Base-by-base conservation (phyloP, 2,329 filamentous ascomycete species). In the Colletotrichum godetiae region DNA sequence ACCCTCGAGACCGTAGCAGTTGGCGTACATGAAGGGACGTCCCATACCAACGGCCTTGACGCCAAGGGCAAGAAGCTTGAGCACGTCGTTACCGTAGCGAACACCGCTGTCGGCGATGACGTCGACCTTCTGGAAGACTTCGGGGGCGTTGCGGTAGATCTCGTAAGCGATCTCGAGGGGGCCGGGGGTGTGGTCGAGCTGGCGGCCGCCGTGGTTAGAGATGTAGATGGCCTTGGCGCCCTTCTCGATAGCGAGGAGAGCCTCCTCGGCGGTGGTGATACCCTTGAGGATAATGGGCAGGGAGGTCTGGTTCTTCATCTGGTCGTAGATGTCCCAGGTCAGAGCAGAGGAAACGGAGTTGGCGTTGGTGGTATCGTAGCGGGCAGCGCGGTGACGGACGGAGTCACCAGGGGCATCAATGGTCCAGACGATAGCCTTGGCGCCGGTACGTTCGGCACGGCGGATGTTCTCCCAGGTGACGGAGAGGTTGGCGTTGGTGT, bases 11-110 rank as follows among this genome's bases (percentile, higher is more conserved):
- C 87, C 87, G 75, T 86, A 89, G 49, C 84, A 78, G 75, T 88
- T 88, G 61, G 86, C 83, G 77, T 84, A 89, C 85, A 89, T 87
- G 76, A 87, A 82, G 0, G 83, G 79, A 15, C 87, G 78, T 13
- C 86, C 87, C 13, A 89, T 76, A 19, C 87, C 80, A 1, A 85
- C 81, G 11, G 79, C 81, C 71, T 81, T 82, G 22, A 82, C 84
- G 19, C 84, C 83, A 1, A 85, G 79, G 1, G 82, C 81, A 24
- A 85, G 76, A 19, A 82, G 77, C 78, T 85, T 85, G 62, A 85
- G 74, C 1, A 84, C 77, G 49, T 85, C 83, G 59, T 77, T 81
- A 4, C 83, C 84, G 64, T 80, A 81, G 11, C 82, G 78, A 13
- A 85, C 72, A 46, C 84, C 84, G 60, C 82, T 81, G 74, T 85